Evolutionary conservation across 192 early-diverging fungal species (phyloP), one percentile per base, ranked within the genome.

Genomic region (Coemansia furcata): DNA sequence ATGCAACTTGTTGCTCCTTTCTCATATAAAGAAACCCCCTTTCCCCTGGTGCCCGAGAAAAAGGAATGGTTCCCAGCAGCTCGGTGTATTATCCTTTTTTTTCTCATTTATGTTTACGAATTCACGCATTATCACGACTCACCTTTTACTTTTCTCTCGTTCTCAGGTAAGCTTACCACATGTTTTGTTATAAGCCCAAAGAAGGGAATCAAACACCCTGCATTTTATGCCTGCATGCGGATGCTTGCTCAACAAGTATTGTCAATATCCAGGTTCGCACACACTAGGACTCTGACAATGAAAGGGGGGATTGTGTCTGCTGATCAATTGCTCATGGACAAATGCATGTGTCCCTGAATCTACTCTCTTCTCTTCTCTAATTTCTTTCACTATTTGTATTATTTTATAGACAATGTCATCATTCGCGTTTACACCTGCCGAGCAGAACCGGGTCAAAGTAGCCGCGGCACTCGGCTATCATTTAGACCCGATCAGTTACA

Each of bases 401-500:
- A 33, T 61, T 19, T 39, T 54, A 38, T 39, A 44, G 39, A 60
- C 49, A 37, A 44, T n/a, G 32, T 74, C 74, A 63, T 72, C 72
- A 26, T 80, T 80, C 60, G 69, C 72, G 30, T 52, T 67, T n/a
- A 80, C 78, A 3, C 35, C 40, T n/a, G 47, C 37, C 1, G 78
- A 80, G 47, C 66, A 75, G 50, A 64, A 67, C 62, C 69, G 78
- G 0, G 73, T 75, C 7, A 63, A 65, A 26, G 26, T 66, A 9
- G 78, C 73, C 0, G 57, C 61, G 7, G 14, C 42, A 17, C 73
- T 80, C 1, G 78, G 78, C 10, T 69, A 72, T 55, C 46, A 57
- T 19, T 67, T 80, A 1, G 78, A 80, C 32, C 73, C 78, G 3
- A 75, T 80, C 42, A 46, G 67, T 29, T 37, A 65, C 46, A 66